Percentiles rank a stretch among this genome's conserved stretches.
Evolutionary conservation across 1,139 yeast species (phyloP).

Genomic region (Komagataea norvegica): DNA sequence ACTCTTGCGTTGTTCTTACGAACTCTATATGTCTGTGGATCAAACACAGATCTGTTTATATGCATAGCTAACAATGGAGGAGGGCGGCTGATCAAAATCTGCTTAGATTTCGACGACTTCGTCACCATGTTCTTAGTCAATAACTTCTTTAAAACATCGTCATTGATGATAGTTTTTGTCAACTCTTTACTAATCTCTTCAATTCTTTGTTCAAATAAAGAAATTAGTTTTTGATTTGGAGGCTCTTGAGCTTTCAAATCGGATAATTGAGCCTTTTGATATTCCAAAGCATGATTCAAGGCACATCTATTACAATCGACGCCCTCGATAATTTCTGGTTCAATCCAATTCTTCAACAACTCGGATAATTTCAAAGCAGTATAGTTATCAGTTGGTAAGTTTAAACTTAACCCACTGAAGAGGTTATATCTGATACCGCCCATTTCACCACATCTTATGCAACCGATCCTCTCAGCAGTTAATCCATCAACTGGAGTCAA

Average conservation of each 20-base stretch:
- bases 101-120: conserved; percentile 78
- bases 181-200: conserved; percentile 55
- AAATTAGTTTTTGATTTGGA: conserved; percentile 35
- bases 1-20: conserved; percentile 82
- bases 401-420: conserved; percentile 73
- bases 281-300: conserved; percentile 53
- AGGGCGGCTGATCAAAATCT: conserved; percentile 73
- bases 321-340: conserved; percentile 82
- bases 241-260: conserved; percentile 29
- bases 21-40: conserved; percentile 76
- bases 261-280: conserved; percentile 41
- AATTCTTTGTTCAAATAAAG: conserved; percentile 48
- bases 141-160: conserved; percentile 67
- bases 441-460: conserved; percentile 84
- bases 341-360: conserved; percentile 65
- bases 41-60: conserved; percentile 88
- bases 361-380: conserved; percentile 46
- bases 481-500: conserved; percentile 89
- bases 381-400: conserved; percentile 47
- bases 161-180: conserved; percentile 64
- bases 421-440: conserved; percentile 88
- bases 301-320: conserved; percentile 94
- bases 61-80: conserved; percentile 82
- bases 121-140: conserved; percentile 73
- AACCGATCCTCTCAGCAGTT: conserved; percentile 82